Evolutionary conservation across 202 grass and related monocot genomes (phyloP), one percentile per base, ranked within the genome.

Genomic region (Hordeum pubiflorum): DNA sequence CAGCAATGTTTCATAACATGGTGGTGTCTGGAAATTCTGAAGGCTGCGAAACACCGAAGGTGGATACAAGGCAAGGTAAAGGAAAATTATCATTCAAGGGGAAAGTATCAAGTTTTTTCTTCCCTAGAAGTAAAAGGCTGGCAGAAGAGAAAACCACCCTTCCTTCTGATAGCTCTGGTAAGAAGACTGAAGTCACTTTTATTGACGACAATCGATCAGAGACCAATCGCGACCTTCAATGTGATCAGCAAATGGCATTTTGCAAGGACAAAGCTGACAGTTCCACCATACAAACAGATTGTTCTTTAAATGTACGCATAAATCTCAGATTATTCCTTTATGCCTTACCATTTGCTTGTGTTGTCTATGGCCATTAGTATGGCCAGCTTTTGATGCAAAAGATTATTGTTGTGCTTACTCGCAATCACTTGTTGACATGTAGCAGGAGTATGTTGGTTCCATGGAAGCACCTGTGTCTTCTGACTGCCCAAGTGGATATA

Each of bases 51-150:
- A 86, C 73, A 68, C 43, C 50, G 1, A 79, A 71, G 70, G 38
- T 43, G 78, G 79, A 74, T 87, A 83, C 83, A 69, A 78, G 78
- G 34, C 76, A 81, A 81, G 83, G 77, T 73, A 91, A 91, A 86
- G 89, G 48, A 67, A 98, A 93, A 50, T 88, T 70, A 78, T 93
- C 84, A 80, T 86, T 98, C 73, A 98, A 83, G 78, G 92, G 87
- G 70, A 97, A 77, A 82, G 77, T 97, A 79, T 97, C 94, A 15
- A 97, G 56, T 76, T 93, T 97, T 90, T 95, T 98, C 86, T 98
- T 95, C 74, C 69, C 80, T 60, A 93, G 77, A 65, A 89, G 43
- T 81, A 99, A 88, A 82, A 99, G 54, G 21, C 43, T 77, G 23
- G 60, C 78, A 77, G 89, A 89, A 88, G 85, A 89, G 69, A 88